Percentiles rank a stretch among this genome's conserved stretches.
These are phyloP conservation scores for Camellia oleifera DNA, from an alignment of 179 eudicot species.

Conservation along the genomic window DNA sequence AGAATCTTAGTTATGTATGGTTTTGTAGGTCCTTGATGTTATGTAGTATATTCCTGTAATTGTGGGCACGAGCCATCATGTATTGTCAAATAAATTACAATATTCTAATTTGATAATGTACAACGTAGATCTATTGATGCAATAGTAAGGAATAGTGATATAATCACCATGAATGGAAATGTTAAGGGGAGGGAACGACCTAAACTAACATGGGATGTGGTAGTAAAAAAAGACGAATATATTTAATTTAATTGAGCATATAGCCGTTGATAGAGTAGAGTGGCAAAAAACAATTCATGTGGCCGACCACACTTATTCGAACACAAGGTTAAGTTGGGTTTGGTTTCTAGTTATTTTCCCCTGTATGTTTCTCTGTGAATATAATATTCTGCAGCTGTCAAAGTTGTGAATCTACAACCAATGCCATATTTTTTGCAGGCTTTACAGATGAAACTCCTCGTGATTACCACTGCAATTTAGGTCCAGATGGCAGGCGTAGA, in stretches of 20 bases:
- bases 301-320: no score
- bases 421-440: slow-evolving; percentile 47
- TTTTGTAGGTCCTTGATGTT: background rate
- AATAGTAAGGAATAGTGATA: no score
- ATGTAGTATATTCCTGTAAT: background rate
- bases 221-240: no score
- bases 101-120: background rate
- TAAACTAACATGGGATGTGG: no score
- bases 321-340: no score
- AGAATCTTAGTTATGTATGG: background rate
- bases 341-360: background rate
- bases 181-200: no score
- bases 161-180: no score
- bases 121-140: no score
- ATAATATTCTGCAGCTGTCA: background rate
- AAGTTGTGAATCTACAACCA: background rate
- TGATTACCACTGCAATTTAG: slow-evolving; percentile 95
- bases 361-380: background rate
- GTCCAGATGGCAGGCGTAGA: slow-evolving; percentile 97
- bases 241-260: no score
- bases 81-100: slow-evolving; percentile 2
- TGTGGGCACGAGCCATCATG: background rate
- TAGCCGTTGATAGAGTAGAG: no score
- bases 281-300: no score
- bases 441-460: slow-evolving; percentile 92